Evolutionary conservation across 2,329 filamentous ascomycete species (phyloP).

Genomic region (Fusarium goolgardi): DNA sequence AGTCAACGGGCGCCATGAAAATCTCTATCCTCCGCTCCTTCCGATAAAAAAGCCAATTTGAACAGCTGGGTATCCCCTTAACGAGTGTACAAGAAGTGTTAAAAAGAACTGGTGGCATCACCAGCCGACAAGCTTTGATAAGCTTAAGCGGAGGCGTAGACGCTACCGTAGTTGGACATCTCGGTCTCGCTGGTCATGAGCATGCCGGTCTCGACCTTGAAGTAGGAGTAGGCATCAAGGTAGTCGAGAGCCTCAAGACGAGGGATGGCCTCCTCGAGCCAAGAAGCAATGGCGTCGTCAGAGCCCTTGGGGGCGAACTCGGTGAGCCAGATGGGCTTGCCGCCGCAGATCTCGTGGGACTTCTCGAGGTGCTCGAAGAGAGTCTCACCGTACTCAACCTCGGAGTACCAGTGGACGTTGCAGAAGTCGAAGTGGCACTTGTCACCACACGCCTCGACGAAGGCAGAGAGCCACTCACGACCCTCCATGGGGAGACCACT

Average conservation of each 20-base stretch:
- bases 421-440: slow-evolving; percentile 69
- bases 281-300: slow-evolving; percentile 55
- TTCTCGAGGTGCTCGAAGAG: slow-evolving; percentile 67
- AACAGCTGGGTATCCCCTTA: slow-evolving; percentile 51
- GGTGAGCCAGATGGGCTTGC: slow-evolving; percentile 69
- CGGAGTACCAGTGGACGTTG: slow-evolving; percentile 73
- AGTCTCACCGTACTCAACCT: slow-evolving; percentile 57
- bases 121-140: slow-evolving; percentile 1
- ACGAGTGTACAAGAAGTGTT: slow-evolving; percentile 54
- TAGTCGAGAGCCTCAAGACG: slow-evolving; percentile 62
- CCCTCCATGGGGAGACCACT: slow-evolving; percentile 62
- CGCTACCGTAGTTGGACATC: slow-evolving; percentile 61
- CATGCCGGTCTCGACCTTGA: slow-evolving; percentile 60
- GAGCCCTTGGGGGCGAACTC: slow-evolving; percentile 69
- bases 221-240: slow-evolving; percentile 69
- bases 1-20: slow-evolving; percentile 44
- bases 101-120: slow-evolving; percentile 37
- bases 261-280: slow-evolving; percentile 62
- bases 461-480: slow-evolving; percentile 66
- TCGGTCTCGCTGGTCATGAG: slow-evolving; percentile 55
- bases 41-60: slow-evolving; percentile 39
- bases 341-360: slow-evolving; percentile 58
- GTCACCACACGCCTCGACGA: slow-evolving; percentile 61
- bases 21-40: slow-evolving; percentile 38
- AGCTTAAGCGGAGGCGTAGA: slow-evolving; percentile 58